These are phyloP conservation scores for Kingdonia uniflora DNA, from an alignment of 164 flowering plant species.

Conservation along the genomic window DNA sequence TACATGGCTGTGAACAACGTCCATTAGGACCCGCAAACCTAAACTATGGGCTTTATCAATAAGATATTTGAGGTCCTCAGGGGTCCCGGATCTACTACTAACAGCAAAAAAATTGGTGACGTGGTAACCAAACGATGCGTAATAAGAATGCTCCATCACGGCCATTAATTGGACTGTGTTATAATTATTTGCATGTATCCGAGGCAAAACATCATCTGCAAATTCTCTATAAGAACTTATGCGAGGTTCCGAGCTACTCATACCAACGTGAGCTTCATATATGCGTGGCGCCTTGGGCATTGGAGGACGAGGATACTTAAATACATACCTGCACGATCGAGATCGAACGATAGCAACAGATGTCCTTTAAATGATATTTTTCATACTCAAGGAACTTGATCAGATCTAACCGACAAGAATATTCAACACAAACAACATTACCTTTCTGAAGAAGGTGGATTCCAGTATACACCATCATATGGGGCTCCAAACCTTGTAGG, in stretches of 20 bases:
- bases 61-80: constrained; percentile 91
- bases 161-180: constrained; percentile 97
- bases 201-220: constrained; percentile 86
- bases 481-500: constrained; percentile 77
- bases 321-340: constrained; percentile 57
- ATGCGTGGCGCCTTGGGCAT: constrained; percentile 75
- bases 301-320: constrained; percentile 73
- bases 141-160: constrained; percentile 96
- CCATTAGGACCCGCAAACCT: constrained; percentile 83
- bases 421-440: constrained; percentile 17
- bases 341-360: not conserved
- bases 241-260: constrained; percentile 85
- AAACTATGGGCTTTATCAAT: constrained; percentile 94
- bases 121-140: constrained; percentile 94
- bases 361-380: not conserved
- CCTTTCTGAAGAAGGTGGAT: constrained; percentile 89
- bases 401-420: not conserved
- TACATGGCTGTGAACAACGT: constrained; percentile 94
- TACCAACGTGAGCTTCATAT: constrained; percentile 98
- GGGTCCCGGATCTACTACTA: constrained; percentile 97
- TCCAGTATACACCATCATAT: constrained; percentile 95
- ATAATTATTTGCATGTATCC: constrained; percentile 68
- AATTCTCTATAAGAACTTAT: constrained; percentile 83
- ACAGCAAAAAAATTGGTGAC: constrained; percentile 95
- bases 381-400: constrained; percentile 3